Conservation (phyloP, 2,329 filamentous ascomycete genomes). For the Nemania diffusa region DNA sequence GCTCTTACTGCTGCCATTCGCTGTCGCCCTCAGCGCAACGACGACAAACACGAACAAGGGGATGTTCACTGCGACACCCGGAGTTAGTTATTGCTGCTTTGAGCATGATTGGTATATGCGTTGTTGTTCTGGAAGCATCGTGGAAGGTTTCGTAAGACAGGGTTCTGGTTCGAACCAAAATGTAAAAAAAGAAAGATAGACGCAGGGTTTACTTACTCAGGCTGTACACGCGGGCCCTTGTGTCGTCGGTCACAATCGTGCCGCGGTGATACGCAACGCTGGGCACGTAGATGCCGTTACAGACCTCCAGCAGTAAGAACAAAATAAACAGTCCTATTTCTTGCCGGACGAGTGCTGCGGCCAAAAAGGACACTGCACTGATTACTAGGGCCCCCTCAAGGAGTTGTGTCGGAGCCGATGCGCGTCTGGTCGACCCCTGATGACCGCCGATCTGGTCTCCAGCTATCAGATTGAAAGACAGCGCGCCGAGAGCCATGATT, state of each 20-base stretch:
- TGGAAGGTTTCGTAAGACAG: not conserved
- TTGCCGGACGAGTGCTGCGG: constrained; percentile 35
- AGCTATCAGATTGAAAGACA: constrained; percentile 58
- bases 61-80: constrained; percentile 49
- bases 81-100: not conserved
- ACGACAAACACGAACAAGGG: constrained; percentile 69
- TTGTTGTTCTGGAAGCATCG: not conserved
- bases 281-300: constrained; percentile 50
- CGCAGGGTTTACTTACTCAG: constrained; percentile 33
- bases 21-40: constrained; percentile 55
- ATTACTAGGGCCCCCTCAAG: constrained; percentile 41
- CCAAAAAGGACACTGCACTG: constrained; percentile 41
- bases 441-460: not conserved
- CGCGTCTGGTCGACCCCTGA: not conserved
- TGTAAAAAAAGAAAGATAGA: no score
- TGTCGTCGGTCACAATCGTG: constrained; percentile 44
- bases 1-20: constrained; percentile 46
- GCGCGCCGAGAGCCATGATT: constrained; percentile 67
- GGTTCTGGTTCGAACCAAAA: not conserved
- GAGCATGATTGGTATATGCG: not conserved
- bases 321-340: constrained; percentile 43
- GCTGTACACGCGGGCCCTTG: constrained; percentile 47
- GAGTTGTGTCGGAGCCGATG: constrained; percentile 36
- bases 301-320: constrained; percentile 49
- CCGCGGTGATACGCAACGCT: constrained; percentile 49